Evolutionary conservation across 331 rosid genomes (phyloP), one percentile per base, ranked within the genome.

Genomic region (Rosa hybrid): DNA sequence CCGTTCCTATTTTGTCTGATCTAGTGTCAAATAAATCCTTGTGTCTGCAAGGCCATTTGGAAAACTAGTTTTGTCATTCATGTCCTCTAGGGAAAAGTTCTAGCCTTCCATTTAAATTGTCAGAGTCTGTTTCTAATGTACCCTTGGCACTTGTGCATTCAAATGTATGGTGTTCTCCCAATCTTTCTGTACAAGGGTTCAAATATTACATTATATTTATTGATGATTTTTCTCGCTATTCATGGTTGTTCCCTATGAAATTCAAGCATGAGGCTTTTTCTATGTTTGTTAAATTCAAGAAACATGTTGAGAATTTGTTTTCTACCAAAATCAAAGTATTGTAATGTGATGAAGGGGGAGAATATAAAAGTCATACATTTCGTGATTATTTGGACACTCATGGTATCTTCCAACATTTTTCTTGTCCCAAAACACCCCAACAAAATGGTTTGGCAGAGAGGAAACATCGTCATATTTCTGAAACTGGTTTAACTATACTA

Each of bases 151-250:
- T 50, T 23, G 34, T 12, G 5, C 25, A 73, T 16, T 25, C 25
- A 12, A 12, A 27, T 12, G 25, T 73, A 21, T 73, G 77, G 77
- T 48, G 38, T 34, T 34, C 38, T 34, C 38, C 38, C 38, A 34
- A 34, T 34, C 38, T 34, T 34, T 34, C 38, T 53, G 10, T 74
- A 4, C 39, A 21, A 11, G 49, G 68, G 3, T 74, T 16, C 11
- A 30, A 51, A 13, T 74, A 54, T 42, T 42, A 54, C 20, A 5
- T 74, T 6, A 23, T 21, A 16, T 74, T 74, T 18, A 6, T 74
- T 51, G 78, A 74, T 74, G 78, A 74, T 10, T 74, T 53, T 34
- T 48, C 45, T 0, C 44, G 46, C 10, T 74, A 74, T 18, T 14
- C 67, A 0, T 74, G 68, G 78, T 2, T 74, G 9, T 74, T 49